Conservation (phyloP, 495 filamentous ascomycete species). For the Echria macrotheca region DNA sequence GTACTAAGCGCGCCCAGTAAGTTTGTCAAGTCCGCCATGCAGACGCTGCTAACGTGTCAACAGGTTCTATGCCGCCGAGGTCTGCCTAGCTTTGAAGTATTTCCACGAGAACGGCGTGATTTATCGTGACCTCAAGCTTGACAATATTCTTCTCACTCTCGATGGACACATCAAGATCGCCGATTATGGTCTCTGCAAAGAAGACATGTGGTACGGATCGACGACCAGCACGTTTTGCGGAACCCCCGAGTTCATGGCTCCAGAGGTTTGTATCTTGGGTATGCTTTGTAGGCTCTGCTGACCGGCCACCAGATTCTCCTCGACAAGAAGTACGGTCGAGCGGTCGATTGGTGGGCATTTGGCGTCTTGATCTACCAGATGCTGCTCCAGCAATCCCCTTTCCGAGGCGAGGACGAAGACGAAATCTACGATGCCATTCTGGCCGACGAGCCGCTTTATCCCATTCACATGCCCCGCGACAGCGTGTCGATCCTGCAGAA, state of each 20-base stretch:
- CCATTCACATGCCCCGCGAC: conserved; percentile 98
- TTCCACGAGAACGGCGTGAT: conserved; percentile 99
- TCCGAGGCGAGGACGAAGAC: conserved; percentile 98
- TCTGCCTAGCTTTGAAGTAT: conserved; percentile 95
- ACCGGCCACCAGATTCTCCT: conserved; percentile 69
- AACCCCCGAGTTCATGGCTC: conserved; percentile 99
- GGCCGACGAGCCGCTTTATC: conserved; percentile 94
- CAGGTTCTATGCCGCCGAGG: conserved; percentile 96
- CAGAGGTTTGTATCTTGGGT: conserved; percentile 61
- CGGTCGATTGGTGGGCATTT: conserved; percentile 99
- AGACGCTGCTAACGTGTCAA: background rate
- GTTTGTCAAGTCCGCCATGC: no score
- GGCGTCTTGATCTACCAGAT: conserved; percentile 99
- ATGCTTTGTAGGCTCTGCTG: background rate
- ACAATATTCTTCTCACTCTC: conserved; percentile 93
- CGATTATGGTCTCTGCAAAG: conserved; percentile 98
- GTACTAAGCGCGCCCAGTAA: conserved; percentile 91
- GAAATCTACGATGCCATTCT: conserved; percentile 99
- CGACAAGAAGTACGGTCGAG: conserved; percentile 96
- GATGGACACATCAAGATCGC: conserved; percentile 99
- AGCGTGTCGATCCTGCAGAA: conserved; percentile 98
- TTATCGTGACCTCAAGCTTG: conserved; percentile 98
- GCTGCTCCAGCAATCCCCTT: conserved; percentile 97
- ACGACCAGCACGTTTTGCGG: conserved; percentile 98
- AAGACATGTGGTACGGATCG: conserved; percentile 98